Percentiles rank a stretch among this genome's conserved stretches.
Conservation (phyloP, 345 rosid genomes). For the Euphorbia pulcherrima region DNA sequence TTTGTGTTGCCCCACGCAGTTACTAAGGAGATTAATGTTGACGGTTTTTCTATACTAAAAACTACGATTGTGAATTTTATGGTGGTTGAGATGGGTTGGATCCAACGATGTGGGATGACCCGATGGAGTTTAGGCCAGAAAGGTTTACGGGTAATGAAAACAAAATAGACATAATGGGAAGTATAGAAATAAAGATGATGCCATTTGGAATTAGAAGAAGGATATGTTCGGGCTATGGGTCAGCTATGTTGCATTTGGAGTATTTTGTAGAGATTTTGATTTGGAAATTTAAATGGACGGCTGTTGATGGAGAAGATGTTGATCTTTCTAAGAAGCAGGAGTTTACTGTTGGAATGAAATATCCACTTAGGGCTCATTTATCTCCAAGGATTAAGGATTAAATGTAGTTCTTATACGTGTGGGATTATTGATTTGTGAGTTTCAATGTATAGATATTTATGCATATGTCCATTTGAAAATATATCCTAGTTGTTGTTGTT, state of each 20-base stretch:
- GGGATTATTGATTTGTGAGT: too few species aligned
- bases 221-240: neutral
- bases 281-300: neutral
- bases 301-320: neutral
- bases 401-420: too few species aligned
- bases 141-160: neutral
- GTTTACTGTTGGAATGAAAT: neutral
- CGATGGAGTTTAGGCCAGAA: neutral
- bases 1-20: slow-evolving; percentile 2
- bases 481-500: too few species aligned
- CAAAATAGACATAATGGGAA: neutral
- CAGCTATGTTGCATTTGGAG: neutral
- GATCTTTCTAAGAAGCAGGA: neutral
- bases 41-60: neutral
- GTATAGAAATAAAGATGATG: neutral
- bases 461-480: too few species aligned
- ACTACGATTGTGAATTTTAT: neutral
- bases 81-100: neutral
- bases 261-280: neutral
- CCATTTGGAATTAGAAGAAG: neutral
- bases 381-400: neutral
- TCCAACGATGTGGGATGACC: neutral
- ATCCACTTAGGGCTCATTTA: neutral
- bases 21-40: neutral
- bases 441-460: too few species aligned